A percentile compares a stretch with the other conserved stretches of the same genome.
Conservation (phyloP, 202 grass and related monocot species). For the Dendrocalamus latiflorus region DNA sequence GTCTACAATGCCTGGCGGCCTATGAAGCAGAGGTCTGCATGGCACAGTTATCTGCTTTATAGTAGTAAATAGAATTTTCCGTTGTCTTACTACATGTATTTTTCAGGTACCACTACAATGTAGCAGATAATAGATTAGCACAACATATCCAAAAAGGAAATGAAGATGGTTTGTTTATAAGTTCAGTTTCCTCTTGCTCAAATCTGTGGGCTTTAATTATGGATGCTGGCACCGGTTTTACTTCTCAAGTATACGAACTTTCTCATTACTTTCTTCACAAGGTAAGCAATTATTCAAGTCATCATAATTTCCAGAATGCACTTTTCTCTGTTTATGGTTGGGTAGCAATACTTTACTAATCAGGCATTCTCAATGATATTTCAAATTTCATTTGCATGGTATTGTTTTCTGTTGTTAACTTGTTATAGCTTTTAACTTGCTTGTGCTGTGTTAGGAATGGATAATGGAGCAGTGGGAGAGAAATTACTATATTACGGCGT, state of each 20-base stretch:
- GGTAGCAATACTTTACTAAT: neutral
- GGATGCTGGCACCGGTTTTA: slow-evolving; percentile 92
- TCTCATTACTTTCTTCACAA: slow-evolving; percentile 84
- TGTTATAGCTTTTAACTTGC: slow-evolving; percentile 22
- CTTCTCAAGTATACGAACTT: slow-evolving; percentile 76
- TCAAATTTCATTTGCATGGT: neutral
- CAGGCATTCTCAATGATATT: slow-evolving; percentile 1
- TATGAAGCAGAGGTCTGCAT: slow-evolving; percentile 89
- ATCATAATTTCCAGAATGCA: neutral
- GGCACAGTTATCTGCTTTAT: slow-evolving; percentile 24
- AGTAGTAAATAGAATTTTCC: slow-evolving; percentile 4
- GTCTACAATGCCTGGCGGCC: slow-evolving; percentile 83
- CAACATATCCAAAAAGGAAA: slow-evolving; percentile 95
- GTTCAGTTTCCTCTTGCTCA: slow-evolving; percentile 73
- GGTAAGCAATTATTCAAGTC: slow-evolving; percentile 35
- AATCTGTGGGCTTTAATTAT: slow-evolving; percentile 98
- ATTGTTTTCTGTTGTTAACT: neutral
- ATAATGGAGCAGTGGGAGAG: slow-evolving; percentile 99
- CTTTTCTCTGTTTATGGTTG: slow-evolving; percentile 11
- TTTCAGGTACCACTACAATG: slow-evolving; percentile 97
- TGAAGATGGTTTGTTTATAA: slow-evolving; percentile 95
- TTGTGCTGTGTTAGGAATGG: slow-evolving; percentile 71
- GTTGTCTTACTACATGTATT: slow-evolving; percentile 22
- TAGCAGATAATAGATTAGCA: slow-evolving; percentile 74
- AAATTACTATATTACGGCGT: slow-evolving; percentile 87